Conservation (phyloP, 2,329 filamentous ascomycete genomes). For the Aspergillus sp. region DNA sequence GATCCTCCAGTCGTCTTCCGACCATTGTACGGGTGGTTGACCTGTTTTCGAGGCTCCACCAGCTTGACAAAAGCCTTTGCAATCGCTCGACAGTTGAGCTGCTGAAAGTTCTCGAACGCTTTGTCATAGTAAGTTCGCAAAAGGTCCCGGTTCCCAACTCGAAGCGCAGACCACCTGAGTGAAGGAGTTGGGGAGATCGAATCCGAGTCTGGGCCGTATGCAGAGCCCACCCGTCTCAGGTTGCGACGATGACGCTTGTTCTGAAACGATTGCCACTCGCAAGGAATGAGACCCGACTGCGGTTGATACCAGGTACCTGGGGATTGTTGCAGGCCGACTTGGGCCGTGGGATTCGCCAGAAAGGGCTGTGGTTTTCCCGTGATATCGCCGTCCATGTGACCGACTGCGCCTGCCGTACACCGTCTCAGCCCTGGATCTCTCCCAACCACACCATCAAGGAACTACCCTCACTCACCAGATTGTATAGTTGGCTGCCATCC, state of each 20-base stretch:
- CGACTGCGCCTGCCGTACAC: constrained; percentile 4
- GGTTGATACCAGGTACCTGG: constrained; percentile 24
- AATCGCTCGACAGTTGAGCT: constrained; percentile 42
- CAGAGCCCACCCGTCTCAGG: constrained; percentile 17
- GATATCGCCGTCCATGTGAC: constrained; percentile 13
- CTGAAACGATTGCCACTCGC: constrained; percentile 29
- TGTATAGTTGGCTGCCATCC: constrained; percentile 20
- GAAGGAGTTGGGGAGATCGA: constrained; percentile 20
- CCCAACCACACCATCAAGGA: background rate
- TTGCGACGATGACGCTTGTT: constrained; percentile 27
- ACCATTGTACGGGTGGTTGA: constrained; percentile 46
- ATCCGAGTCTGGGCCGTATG: constrained; percentile 12
- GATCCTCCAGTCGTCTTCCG: constrained; percentile 21
- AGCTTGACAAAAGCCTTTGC: constrained; percentile 44
- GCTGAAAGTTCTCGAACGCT: constrained; percentile 41
- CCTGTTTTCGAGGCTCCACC: constrained; percentile 46
- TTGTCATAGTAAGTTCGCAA: constrained; percentile 37
- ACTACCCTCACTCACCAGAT: constrained; percentile 21
- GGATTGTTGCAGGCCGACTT: constrained; percentile 13
- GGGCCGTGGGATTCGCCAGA: constrained; percentile 8
- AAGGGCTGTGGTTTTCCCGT: constrained; percentile 8
- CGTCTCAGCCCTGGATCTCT: background rate
- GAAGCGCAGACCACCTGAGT: constrained; percentile 25
- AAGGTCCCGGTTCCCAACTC: constrained; percentile 26
- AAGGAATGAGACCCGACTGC: constrained; percentile 28